Evolutionary conservation across 2,329 filamentous ascomycete species (phyloP).

Genomic region (Bipolaris cookei): DNA sequence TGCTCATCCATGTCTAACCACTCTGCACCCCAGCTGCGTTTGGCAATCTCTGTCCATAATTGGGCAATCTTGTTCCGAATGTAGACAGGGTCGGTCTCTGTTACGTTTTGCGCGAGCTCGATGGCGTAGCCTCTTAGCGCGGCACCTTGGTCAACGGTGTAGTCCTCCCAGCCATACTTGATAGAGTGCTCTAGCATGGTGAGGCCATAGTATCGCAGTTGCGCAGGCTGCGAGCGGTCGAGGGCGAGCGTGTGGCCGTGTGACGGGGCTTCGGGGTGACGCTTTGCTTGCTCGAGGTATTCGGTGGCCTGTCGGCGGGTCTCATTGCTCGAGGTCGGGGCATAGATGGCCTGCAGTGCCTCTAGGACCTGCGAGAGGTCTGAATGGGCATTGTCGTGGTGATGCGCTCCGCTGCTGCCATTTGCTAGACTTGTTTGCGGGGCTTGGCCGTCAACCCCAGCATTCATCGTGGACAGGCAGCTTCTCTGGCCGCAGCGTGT

Average conservation of each 20-base stretch:
- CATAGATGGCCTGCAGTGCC: slow-evolving; percentile 88
- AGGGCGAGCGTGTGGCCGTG: slow-evolving; percentile 85
- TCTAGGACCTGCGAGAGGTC: slow-evolving; percentile 73
- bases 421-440: slow-evolving; percentile 34
- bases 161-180: slow-evolving; percentile 81
- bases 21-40: slow-evolving; percentile 87
- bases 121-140: slow-evolving; percentile 78
- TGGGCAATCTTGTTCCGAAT: slow-evolving; percentile 92
- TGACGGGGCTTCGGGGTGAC: slow-evolving; percentile 76
- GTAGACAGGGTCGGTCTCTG: slow-evolving; percentile 76
- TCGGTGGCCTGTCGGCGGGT: slow-evolving; percentile 80
- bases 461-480: slow-evolving; percentile 41
- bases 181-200: slow-evolving; percentile 90
- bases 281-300: slow-evolving; percentile 87
- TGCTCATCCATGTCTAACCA: slow-evolving; percentile 95
- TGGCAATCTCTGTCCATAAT: slow-evolving; percentile 93
- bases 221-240: slow-evolving; percentile 74
- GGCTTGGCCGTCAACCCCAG: slow-evolving; percentile 32
- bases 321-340: slow-evolving; percentile 78
- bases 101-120: slow-evolving; percentile 74
- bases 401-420: slow-evolving; percentile 26
- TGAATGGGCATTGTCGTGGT: slow-evolving; percentile 28
- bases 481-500: slow-evolving; percentile 14
- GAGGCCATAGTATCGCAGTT: slow-evolving; percentile 91
- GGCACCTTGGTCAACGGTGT: slow-evolving; percentile 69